Evolutionary conservation across 768 basidiomycete species (phyloP), one percentile per base, ranked within the genome.

Genomic region (Psilocybe subaeruginosa): DNA sequence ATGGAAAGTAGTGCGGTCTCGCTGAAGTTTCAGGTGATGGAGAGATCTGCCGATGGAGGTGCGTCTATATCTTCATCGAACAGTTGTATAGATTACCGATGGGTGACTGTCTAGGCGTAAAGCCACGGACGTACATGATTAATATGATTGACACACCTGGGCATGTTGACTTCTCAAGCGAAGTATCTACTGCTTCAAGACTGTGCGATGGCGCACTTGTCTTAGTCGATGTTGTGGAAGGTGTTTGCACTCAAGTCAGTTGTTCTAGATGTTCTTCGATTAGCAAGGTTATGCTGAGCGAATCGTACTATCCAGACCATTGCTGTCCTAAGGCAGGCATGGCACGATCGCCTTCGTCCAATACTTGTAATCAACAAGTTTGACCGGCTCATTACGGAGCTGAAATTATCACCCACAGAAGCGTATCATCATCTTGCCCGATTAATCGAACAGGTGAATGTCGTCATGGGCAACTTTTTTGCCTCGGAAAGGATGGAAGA

Each of bases 61-160:
- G 72, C 63, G 85, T 75, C 55, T 11, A 52, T 39, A 46, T 41
- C 48, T 49, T 23, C 23, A 37, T 35, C 23, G 17, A 3, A 27
- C 6, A 29, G 3, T 30, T 23, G 33, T 12, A 8, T 39, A 53
- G 56, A 56, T 54, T 56, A 14, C 56, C 23, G 33, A 47, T 7
- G 39, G 31, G 17, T 43, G 16, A 49, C 53, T 54, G 37, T 59
- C 50, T 53, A 91, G 91, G 74, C 72, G 81, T 73, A 73, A 75
- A 76, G 55, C 78, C 84, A 29, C 90, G 81, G 70, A 90, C 88
- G 23, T 97, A 92, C 76, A 81, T 91, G 49, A 85, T 98, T 56
- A 98, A 97, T 72, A 90, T 99, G 83, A 97, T 99, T 64, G 97
- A 99, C 74, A 99, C 97, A 0, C 97, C 97, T 14, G 97, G 97